A percentile compares a stretch with the other conserved stretches of the same genome.
phyloP scores from a whole-genome alignment of 192 early-diverging fungal genomes.

The Chytriomyces sp. region DNA sequence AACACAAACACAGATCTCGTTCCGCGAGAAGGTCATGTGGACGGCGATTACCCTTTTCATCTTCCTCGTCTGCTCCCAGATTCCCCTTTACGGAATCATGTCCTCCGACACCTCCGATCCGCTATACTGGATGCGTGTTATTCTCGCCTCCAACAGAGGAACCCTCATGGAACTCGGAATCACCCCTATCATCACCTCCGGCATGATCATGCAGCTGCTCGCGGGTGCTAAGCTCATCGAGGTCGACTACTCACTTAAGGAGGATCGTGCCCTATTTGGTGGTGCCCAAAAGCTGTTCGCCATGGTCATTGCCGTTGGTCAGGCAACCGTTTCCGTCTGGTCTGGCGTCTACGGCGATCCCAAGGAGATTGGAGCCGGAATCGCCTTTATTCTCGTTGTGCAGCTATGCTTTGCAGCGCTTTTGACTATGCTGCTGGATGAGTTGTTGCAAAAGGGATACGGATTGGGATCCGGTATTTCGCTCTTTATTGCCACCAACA shows the following conservation, averaged over 20 bases:
- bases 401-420: conserved; percentile 97
- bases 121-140: conserved; percentile 99
- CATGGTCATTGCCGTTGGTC: conserved; percentile 98
- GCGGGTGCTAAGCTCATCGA: conserved; percentile 98
- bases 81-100: conserved; percentile 99
- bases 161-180: conserved; percentile 99
- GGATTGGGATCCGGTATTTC: conserved; percentile 99
- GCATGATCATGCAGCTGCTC: conserved; percentile 99
- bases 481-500: conserved; percentile 99
- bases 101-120: conserved; percentile 99
- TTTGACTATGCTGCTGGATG: conserved; percentile 97
- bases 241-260: conserved; percentile 97
- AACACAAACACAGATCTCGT: conserved; percentile 71
- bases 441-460: conserved; percentile 99
- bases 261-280: conserved; percentile 97
- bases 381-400: conserved; percentile 92
- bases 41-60: conserved; percentile 99
- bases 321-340: conserved; percentile 97
- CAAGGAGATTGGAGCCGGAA: conserved; percentile 93
- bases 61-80: conserved; percentile 99
- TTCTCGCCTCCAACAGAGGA: conserved; percentile 99
- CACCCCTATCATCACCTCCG: conserved; percentile 98
- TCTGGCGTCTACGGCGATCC: conserved; percentile 97
- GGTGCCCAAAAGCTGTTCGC: conserved; percentile 99
- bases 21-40: conserved; percentile 99